Conservation (phyloP, 2,329 filamentous ascomycete species). For the Cercospora sojina region DNA sequence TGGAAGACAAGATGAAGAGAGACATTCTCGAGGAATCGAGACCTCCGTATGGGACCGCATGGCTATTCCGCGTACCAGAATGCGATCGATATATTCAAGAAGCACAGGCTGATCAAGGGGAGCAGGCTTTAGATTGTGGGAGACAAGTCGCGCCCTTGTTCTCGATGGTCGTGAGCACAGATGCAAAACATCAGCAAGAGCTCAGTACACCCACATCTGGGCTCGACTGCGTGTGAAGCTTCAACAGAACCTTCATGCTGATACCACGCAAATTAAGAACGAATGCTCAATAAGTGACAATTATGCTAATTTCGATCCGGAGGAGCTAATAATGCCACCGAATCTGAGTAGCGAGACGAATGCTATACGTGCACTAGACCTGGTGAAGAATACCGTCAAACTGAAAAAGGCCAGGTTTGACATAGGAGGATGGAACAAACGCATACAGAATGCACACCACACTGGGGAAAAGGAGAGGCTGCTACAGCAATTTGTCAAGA, state of each 20-base stretch:
- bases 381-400: neutral
- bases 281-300: neutral
- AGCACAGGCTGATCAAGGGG: neutral
- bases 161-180: neutral
- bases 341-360: neutral
- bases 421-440: neutral
- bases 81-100: neutral
- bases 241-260: neutral
- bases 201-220: too few species aligned
- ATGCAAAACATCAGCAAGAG: too few species aligned
- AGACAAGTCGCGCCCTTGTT: neutral
- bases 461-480: neutral
- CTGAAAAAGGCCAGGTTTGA: neutral
- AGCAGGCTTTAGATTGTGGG: neutral
- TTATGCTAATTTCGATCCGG: neutral
- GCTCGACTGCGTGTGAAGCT: too few species aligned
- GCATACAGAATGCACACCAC: neutral
- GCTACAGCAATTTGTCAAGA: neutral
- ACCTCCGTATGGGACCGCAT: neutral
- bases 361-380: neutral
- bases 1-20: neutral
- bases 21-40: neutral
- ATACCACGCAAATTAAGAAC: neutral
- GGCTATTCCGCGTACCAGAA: neutral
- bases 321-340: neutral